Evolutionary conservation across 495 filamentous ascomycete genomes (phyloP), one percentile per base, ranked within the genome.

Genomic region (Chaetomium cochliodes): DNA sequence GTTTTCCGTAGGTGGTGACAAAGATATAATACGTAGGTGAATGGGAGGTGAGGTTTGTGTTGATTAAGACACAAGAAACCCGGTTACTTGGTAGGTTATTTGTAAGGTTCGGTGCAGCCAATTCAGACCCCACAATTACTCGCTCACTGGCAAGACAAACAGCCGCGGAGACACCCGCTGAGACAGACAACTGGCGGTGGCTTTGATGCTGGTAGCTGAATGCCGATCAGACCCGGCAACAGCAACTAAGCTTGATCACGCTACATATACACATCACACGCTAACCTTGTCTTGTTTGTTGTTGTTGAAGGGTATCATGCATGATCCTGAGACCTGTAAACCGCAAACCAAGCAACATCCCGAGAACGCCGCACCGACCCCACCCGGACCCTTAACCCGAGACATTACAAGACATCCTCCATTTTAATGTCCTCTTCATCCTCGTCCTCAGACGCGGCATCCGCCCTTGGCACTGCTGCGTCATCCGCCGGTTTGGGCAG

Each of bases 341-440:
- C 26, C n/a, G 18, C n/a, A 66, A 54, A n/a, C 41, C 25, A 30
- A 23, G 2, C 6, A 25, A 13, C n/a, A 2, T 13, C 28, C 50
- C 42, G 26, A 41, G 28, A 64, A 70, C 61, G 65, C 68, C 68
- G 44, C 9, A 7, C 55, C 22, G 15, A 33, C 26, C 25, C 8
- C 5, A 18, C 25, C 11, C 23, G 30, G 23, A 23, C 33, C 22
- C 23, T 6, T 6, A 8, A 26, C 30, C n/a, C 5, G 26, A 23
- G 30, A n/a, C 20, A 28, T 58, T 63, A 74, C 33, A 84, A 63
- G 28, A 91, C 85, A 74, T 92, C 90, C 72, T 92, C 90, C 81
- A 93, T 92, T 72, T 91, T 86, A 26, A 86, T 73, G 59, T 90
- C 84, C 33, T 90, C 89, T 44, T 86, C 84, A 23, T 86, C 83